Percentiles rank a stretch among this genome's conserved stretches.
These are phyloP conservation scores for Phyllosticta citribraziliensis DNA, from an alignment of 2,329 filamentous ascomycete species.

Conservation along the genomic window DNA sequence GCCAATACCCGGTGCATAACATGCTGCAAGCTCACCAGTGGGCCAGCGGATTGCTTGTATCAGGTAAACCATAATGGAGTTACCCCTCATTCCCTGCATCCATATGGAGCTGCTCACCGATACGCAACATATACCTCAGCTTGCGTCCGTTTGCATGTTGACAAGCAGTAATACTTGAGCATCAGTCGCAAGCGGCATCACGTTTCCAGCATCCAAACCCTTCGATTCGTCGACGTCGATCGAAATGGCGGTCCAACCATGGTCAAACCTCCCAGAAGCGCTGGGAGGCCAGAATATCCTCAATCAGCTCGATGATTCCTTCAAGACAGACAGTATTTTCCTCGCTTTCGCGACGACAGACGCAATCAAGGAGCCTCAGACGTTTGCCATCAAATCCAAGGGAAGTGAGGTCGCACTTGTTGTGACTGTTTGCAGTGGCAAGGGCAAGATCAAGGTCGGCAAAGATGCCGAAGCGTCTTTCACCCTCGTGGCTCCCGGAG, in stretches of 20 bases:
- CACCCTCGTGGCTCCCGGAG: slow-evolving; percentile 31
- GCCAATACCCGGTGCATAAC: neutral
- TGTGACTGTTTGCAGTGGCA: slow-evolving; percentile 23
- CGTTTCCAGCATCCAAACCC: neutral
- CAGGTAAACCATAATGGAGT: neutral
- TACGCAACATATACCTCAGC: neutral
- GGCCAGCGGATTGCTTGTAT: neutral
- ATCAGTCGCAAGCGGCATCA: neutral
- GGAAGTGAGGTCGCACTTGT: slow-evolving; percentile 25
- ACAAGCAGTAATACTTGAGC: neutral
- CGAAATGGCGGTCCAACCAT: slow-evolving; percentile 11
- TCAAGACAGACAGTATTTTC: slow-evolving; percentile 24
- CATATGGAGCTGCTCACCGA: neutral
- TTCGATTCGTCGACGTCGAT: neutral
- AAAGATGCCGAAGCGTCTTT: slow-evolving; percentile 27
- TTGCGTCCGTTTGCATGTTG: neutral
- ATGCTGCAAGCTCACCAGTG: neutral
- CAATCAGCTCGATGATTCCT: slow-evolving; percentile 22
- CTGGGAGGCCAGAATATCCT: slow-evolving; percentile 20
- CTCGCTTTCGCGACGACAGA: slow-evolving; percentile 27
- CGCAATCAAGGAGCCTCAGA: slow-evolving; percentile 23
- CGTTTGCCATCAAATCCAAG: slow-evolving; percentile 27
- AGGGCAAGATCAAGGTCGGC: slow-evolving; percentile 20
- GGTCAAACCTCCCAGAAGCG: slow-evolving; percentile 24
- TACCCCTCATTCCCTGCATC: neutral